Conservation (phyloP, 2,329 filamentous ascomycete species). For the Drechslerella coelobrocha region DNA sequence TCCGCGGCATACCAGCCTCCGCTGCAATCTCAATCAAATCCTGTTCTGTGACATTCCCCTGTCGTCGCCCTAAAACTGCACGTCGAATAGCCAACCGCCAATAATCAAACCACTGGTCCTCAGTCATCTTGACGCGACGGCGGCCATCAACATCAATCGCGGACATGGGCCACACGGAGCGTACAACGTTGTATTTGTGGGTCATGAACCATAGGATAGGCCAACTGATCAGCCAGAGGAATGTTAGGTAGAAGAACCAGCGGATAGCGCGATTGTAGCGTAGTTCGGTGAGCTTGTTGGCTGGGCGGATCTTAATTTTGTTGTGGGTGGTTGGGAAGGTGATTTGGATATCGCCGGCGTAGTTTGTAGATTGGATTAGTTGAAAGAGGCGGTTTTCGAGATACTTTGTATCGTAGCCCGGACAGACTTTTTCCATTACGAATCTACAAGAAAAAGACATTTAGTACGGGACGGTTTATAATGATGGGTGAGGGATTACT, state of each 20-base stretch:
- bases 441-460: constrained; percentile 41
- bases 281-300: constrained; percentile 69
- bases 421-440: constrained; percentile 57
- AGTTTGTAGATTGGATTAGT: constrained; percentile 71
- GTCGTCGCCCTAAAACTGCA: constrained; percentile 67
- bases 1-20: constrained; percentile 58
- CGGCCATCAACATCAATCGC: constrained; percentile 36
- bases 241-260: constrained; percentile 70
- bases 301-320: constrained; percentile 69
- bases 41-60: constrained; percentile 65
- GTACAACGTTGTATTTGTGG: constrained; percentile 70
- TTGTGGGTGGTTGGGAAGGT: constrained; percentile 67
- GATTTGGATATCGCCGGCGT: constrained; percentile 68
- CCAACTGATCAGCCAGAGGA: constrained; percentile 75
- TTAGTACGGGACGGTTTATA: constrained; percentile 56
- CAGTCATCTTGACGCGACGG: constrained; percentile 57
- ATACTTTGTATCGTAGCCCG: constrained; percentile 67
- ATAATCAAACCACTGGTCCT: constrained; percentile 67
- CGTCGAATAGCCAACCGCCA: constrained; percentile 69
- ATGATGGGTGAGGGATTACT: too few relatives aligned
- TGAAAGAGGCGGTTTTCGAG: constrained; percentile 64
- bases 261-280: constrained; percentile 70
- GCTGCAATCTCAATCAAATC: constrained; percentile 63
- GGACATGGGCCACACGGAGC: constrained; percentile 64
- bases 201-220: constrained; percentile 73